Percentiles rank a stretch among this genome's conserved stretches.
Conservation (phyloP, 345 rosid genomes). For the Rhodamnia rubescens region DNA sequence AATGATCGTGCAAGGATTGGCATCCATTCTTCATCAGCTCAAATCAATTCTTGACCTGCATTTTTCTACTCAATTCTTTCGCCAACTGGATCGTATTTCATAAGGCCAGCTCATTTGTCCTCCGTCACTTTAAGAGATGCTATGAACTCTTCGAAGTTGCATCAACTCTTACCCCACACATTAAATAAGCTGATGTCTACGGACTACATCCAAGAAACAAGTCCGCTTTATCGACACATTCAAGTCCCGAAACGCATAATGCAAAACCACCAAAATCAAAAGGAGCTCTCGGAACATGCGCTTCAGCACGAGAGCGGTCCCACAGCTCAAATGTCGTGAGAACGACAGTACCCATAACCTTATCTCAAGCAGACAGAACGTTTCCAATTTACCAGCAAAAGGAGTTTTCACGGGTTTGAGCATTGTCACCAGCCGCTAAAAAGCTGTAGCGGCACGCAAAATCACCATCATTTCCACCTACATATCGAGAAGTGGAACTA, state of each 20-base stretch:
- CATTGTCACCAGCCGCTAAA: not conserved
- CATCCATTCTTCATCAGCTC: not conserved
- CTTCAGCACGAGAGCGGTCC: not conserved
- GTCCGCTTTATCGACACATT: not conserved
- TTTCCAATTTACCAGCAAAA: not conserved
- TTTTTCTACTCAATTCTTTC: not conserved
- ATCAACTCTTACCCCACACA: accelerated
- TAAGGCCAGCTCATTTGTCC: not conserved
- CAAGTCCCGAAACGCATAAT: not conserved
- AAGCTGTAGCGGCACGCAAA: not conserved
- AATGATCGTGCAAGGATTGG: not conserved
- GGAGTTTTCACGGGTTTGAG: too few species aligned
- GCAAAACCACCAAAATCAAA: not conserved
- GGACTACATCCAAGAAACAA: not conserved
- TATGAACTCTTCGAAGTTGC: not conserved
- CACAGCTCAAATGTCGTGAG: not conserved
- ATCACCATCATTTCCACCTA: not conserved
- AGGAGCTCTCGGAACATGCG: not conserved
- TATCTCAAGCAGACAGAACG: too few species aligned
- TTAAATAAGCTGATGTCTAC: too few species aligned
- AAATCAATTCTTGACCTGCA: not conserved
- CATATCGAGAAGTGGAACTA: not conserved
- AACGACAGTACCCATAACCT: not conserved
- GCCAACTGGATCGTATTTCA: not conserved
- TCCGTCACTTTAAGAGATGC: accelerated